Evolutionary conservation across 495 filamentous ascomycete genomes (phyloP).

Genomic region (Neurospora tetraspora): DNA sequence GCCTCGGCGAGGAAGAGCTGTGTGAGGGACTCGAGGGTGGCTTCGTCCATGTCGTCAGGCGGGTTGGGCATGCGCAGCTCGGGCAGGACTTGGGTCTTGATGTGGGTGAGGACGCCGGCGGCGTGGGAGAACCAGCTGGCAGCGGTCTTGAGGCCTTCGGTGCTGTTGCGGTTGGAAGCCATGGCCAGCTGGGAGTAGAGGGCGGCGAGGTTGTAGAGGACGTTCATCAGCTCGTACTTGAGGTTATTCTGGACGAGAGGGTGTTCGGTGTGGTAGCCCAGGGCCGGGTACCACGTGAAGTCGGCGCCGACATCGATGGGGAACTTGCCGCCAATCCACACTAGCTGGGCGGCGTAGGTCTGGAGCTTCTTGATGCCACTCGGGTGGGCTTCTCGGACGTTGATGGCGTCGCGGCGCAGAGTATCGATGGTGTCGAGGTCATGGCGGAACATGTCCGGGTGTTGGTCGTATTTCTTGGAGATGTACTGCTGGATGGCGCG

Average conservation of each 20-base stretch:
- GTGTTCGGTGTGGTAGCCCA: slow-evolving; percentile 78
- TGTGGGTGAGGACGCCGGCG: slow-evolving; percentile 72
- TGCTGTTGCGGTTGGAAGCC: slow-evolving; percentile 61
- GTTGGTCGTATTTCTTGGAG: slow-evolving; percentile 96
- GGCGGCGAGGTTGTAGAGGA: slow-evolving; percentile 86
- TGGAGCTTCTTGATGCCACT: slow-evolving; percentile 82
- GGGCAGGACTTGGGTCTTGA: slow-evolving; percentile 69
- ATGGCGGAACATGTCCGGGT: slow-evolving; percentile 91
- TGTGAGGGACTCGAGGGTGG: slow-evolving; percentile 74
- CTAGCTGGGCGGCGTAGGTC: slow-evolving; percentile 81
- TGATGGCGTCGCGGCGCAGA: slow-evolving; percentile 70
- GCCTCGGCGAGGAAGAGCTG: slow-evolving; percentile 81
- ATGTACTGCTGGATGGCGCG: slow-evolving; percentile 90
- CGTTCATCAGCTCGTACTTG: slow-evolving; percentile 87
- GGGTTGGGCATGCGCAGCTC: slow-evolving; percentile 70
- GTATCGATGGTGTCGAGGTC: slow-evolving; percentile 83
- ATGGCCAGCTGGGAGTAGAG: slow-evolving; percentile 89
- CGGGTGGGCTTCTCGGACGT: slow-evolving; percentile 80
- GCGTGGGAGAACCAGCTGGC: slow-evolving; percentile 87
- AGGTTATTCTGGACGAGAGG: slow-evolving; percentile 86
- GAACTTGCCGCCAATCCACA: slow-evolving; percentile 93
- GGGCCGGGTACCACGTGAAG: slow-evolving; percentile 88
- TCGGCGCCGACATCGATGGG: slow-evolving; percentile 93
- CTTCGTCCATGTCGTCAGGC: slow-evolving; percentile 91
- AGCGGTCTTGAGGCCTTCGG: slow-evolving; percentile 79